These are phyloP conservation scores for Camillea tinctor DNA, from an alignment of 2,329 filamentous ascomycete genomes.

Conservation along the genomic window DNA sequence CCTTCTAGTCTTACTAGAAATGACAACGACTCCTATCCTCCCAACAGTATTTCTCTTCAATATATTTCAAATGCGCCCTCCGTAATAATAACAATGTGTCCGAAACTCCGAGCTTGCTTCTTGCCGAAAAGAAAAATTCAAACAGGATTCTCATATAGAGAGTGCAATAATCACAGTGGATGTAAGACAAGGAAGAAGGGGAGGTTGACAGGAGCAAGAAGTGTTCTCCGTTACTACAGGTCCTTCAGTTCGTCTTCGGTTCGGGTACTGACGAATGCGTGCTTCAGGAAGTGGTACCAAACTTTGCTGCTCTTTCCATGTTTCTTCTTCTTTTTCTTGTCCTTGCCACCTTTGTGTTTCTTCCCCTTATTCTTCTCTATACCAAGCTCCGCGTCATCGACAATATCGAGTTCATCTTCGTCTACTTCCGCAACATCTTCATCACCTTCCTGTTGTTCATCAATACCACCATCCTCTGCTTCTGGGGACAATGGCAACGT, in stretches of 20 bases:
- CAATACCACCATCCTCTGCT: neutral
- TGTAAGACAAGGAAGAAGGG: neutral
- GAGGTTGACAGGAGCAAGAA: neutral
- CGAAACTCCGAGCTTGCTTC: neutral
- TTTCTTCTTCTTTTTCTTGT: slow-evolving; percentile 58
- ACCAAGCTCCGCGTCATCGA: slow-evolving; percentile 3
- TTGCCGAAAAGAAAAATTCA: neutral
- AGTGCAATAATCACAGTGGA: too few species aligned
- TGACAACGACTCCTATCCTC: too few species aligned
- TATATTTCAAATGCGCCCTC: too few species aligned
- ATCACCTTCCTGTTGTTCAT: slow-evolving; percentile 9
- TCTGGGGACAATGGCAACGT: slow-evolving; percentile 13
- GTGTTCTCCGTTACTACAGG: slow-evolving; percentile 17
- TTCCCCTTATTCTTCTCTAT: slow-evolving; percentile 54
- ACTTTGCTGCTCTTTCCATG: slow-evolving; percentile 60
- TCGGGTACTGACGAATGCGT: slow-evolving; percentile 77
- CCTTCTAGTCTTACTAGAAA: too few species aligned
- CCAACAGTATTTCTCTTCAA: too few species aligned
- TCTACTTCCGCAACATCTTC: slow-evolving; percentile 31
- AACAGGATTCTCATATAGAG: neutral
- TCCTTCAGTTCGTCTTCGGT: slow-evolving; percentile 63
- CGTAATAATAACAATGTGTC: neutral
- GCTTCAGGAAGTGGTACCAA: slow-evolving; percentile 74
- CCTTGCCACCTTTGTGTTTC: slow-evolving; percentile 44
- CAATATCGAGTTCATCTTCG: slow-evolving; percentile 23